Percentiles rank a stretch among this genome's conserved stretches.
These are phyloP conservation scores for Acanthamoeba culbertsoni DNA, from an alignment of 208 protist genomes.

Conservation along the genomic window DNA sequence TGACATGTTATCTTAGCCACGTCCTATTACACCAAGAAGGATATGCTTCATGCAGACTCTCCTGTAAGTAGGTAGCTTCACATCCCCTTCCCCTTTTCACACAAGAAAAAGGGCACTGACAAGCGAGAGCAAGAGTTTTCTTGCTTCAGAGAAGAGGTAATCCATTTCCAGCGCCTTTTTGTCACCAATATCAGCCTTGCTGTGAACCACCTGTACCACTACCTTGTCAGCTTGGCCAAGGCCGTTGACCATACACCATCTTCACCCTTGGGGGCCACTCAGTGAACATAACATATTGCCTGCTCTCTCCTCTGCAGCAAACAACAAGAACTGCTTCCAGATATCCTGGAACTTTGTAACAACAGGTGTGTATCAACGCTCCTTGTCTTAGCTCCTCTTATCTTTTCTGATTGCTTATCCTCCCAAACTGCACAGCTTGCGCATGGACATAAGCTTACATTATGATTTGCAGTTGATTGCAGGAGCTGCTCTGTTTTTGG, in stretches of 20 bases:
- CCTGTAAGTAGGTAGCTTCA: background rate
- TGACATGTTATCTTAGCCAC: constrained; percentile 74
- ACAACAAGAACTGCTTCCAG: constrained; percentile 73
- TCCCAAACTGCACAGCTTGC: background rate
- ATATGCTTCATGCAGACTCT: background rate
- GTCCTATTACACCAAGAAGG: constrained; percentile 62
- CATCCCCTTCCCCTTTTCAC: background rate
- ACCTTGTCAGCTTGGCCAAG: constrained; percentile 26
- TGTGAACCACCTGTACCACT: constrained; percentile 46
- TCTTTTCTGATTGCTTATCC: background rate
- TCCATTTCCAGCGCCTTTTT: background rate
- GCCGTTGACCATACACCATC: background rate
- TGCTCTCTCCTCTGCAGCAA: background rate
- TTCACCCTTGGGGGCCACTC: background rate
- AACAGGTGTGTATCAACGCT: too few species aligned
- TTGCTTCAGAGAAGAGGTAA: background rate
- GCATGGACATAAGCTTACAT: constrained; percentile 14
- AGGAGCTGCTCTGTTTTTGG: background rate
- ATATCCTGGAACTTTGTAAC: constrained; percentile 86
- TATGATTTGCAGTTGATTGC: constrained; percentile 33
- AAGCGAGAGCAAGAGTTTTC: background rate
- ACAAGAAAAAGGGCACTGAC: background rate
- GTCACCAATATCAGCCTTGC: constrained; percentile 42
- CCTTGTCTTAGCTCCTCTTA: too few species aligned
- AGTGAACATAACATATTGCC: background rate